phyloP scores from a whole-genome alignment of 2,329 filamentous ascomycete genomes.

The Macroventuria anomochaeta region DNA sequence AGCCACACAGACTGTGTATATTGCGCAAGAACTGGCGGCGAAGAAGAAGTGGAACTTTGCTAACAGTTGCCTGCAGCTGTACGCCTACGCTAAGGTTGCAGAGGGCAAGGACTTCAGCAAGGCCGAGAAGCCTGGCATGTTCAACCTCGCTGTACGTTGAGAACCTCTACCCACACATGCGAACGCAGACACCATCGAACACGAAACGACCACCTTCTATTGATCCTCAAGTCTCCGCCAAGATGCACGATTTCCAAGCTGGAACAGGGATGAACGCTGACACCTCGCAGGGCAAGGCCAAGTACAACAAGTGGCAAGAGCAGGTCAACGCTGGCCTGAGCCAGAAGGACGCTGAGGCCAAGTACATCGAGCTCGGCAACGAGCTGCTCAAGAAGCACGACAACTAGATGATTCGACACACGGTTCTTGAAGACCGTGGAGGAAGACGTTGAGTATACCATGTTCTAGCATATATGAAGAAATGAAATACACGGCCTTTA shows the following conservation, averaged over 20 bases:
- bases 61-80: conserved; percentile 52
- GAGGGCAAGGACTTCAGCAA: conserved; percentile 49
- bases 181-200: background rate
- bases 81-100: conserved; percentile 56
- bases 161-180: background rate
- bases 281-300: conserved; percentile 74
- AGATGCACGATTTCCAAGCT: background rate
- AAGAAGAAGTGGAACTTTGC: background rate
- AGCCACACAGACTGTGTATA: too few species aligned
- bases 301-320: conserved; percentile 79
- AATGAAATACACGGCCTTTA: conserved; percentile 16
- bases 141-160: conserved; percentile 68
- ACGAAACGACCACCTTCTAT: too few species aligned
- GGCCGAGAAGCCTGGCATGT: conserved; percentile 66
- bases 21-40: too few species aligned
- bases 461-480: conserved; percentile 9
- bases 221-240: background rate
- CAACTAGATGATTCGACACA: conserved; percentile 47
- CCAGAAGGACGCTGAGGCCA: conserved; percentile 72
- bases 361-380: conserved; percentile 77
- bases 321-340: conserved; percentile 68
- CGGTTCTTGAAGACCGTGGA: background rate
- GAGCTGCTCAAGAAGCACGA: conserved; percentile 73
- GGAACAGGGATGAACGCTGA: conserved; percentile 4
- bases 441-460: conserved; percentile 2